These are phyloP conservation scores for Kernera saxatilis DNA, from an alignment of 345 rosid species.

Conservation along the genomic window DNA sequence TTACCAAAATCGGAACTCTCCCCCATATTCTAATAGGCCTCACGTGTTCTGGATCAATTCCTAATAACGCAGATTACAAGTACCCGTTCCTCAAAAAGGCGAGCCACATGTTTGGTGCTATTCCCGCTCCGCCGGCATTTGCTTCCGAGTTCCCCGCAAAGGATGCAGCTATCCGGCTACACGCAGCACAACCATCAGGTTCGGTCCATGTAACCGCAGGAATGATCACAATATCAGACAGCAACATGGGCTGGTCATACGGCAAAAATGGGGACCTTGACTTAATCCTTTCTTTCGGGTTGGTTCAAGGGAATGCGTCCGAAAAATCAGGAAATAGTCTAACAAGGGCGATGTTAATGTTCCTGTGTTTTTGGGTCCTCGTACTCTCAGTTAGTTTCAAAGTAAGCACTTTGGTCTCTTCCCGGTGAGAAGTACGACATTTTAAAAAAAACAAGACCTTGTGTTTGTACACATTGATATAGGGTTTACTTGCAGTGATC, in stretches of 20 bases:
- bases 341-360: slow-evolving; percentile 38
- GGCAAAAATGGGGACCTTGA: slow-evolving; percentile 54
- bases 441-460: not conserved
- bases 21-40: not conserved
- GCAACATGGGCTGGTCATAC: slow-evolving; percentile 50
- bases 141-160: slow-evolving; percentile 70
- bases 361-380: slow-evolving; percentile 62
- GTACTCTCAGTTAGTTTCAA: slow-evolving; percentile 60
- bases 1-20: not conserved
- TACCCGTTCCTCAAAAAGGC: slow-evolving; percentile 63
- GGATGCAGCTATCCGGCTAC: slow-evolving; percentile 45
- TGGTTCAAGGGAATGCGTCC: slow-evolving; percentile 36
- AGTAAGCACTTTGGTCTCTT: slow-evolving; percentile 43
- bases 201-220: slow-evolving; percentile 75
- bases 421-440: slow-evolving; percentile 37
- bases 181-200: slow-evolving; percentile 61
- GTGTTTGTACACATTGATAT: slow-evolving; percentile 1
- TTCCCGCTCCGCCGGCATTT: slow-evolving; percentile 65
- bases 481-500: slow-evolving; percentile 2
- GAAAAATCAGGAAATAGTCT: slow-evolving; percentile 40
- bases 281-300: slow-evolving; percentile 43
- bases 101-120: slow-evolving; percentile 69
- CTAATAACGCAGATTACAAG: slow-evolving; percentile 44
- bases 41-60: not conserved
- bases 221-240: slow-evolving; percentile 63